Base-by-base conservation (phyloP, 345 rosid species). In the Citrus hindsii region DNA sequence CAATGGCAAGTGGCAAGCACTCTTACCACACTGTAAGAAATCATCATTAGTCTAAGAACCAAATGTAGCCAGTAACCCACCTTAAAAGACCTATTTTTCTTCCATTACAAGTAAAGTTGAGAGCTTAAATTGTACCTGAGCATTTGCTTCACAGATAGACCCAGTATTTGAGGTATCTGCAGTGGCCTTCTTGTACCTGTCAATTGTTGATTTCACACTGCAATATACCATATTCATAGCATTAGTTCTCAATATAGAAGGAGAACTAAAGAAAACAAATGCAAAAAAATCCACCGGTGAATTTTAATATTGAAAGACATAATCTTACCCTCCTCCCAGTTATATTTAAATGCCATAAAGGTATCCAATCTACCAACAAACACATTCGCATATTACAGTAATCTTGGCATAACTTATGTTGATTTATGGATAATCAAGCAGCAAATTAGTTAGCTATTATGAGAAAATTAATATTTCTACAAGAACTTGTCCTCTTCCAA, bases 171-270 rank as follows among this genome's bases (percentile, higher is more conserved):
- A 79, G 58, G 92, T 81, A 86, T 94, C 98, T 32, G 95, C 64
- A 25, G 73, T 79, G 13, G 97, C 87, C 83, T 92, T 96, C 86
- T 94, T 96, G 86, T 96, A 96, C 92, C 92, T 90, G 69, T 96
- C 99, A 73, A 96, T 96, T 66, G 99, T 94, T 62, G 89, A 83
- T 84, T 90, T 96, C 18, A 96, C 97, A 83, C 98, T 96, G 89
- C 88, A 83, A 85, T 7, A 53, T 53, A 5, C 32, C 84, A 86
- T 5, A 18, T 53, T 19, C 32, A 67, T 9, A 9, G 4, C 67
- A 35, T n/a, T 61, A 58, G 46, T 68, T 72, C 56, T 58, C 38
- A 22, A 21, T 21, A 10, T 46, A 46, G 51, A 42, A 42, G 51
- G 51, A 42, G 16, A 10, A 3, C 13, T 10, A 12, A 42, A 42